Conservation (phyloP, 2,329 filamentous ascomycete genomes). For the Pyricularia sp. region DNA sequence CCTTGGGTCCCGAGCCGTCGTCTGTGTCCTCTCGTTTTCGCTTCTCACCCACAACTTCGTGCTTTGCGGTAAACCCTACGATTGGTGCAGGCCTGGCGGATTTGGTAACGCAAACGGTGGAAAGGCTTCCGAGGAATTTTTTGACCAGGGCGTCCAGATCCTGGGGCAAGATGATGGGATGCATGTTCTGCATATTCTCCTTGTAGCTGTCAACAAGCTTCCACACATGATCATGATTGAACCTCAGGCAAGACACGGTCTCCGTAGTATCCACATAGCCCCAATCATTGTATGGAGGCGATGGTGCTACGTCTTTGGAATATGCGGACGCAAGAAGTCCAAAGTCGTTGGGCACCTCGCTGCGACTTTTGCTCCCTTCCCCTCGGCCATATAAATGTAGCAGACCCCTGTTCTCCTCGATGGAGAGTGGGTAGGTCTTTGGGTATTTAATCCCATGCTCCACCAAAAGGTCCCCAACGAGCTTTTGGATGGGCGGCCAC, state of each 20-base stretch:
- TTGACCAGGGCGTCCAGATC: slow-evolving; percentile 43
- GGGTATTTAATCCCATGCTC: slow-evolving; percentile 35
- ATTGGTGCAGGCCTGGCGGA: not conserved
- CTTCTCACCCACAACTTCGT: slow-evolving; percentile 29
- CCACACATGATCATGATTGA: slow-evolving; percentile 39
- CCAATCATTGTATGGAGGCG: slow-evolving; percentile 47
- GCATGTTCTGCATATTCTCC: slow-evolving; percentile 54
- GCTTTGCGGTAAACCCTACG: not conserved
- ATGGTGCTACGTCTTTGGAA: slow-evolving; percentile 30
- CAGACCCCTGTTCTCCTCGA: slow-evolving; percentile 65
- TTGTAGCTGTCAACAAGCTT: slow-evolving; percentile 48
- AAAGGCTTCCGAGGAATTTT: slow-evolving; percentile 40
- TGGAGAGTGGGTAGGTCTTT: slow-evolving; percentile 65
- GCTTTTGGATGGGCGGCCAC: slow-evolving; percentile 57
- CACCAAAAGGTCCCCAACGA: slow-evolving; percentile 45
- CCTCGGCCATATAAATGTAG: slow-evolving; percentile 71
- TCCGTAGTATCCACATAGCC: slow-evolving; percentile 32
- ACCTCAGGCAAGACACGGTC: slow-evolving; percentile 34
- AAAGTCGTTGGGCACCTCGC: slow-evolving; percentile 28
- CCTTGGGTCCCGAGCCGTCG: slow-evolving; percentile 14
- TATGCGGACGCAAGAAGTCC: slow-evolving; percentile 17
- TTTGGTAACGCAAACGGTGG: slow-evolving; percentile 18
- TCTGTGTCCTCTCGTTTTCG: slow-evolving; percentile 45
- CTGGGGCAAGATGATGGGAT: slow-evolving; percentile 48
- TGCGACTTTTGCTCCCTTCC: slow-evolving; percentile 55